Base-by-base conservation (phyloP, 192 early-diverging fungal species). In the Coemansia sp. region DNA sequence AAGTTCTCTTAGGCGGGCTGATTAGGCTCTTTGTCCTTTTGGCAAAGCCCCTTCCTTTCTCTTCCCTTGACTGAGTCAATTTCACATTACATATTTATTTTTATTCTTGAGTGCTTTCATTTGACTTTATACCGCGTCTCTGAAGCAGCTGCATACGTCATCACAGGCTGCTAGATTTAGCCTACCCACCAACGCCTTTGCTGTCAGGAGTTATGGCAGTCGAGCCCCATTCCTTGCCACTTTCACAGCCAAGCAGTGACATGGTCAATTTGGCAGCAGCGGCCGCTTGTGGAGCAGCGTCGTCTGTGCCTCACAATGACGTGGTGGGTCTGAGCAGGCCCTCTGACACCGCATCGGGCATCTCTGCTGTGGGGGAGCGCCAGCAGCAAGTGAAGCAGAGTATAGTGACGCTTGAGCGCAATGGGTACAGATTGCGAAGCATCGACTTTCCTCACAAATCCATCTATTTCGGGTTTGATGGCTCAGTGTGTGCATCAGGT, bases 361-460 rank as follows among this genome's bases (percentile, higher is more conserved):
- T 9, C 40, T 28, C 50, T 21, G 6, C 18, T 31, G 46, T 18
- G 11, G 42, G 40, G 35, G 14, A 36, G 37, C 20, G 18, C 18
- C 31, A 20, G 5, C 50, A 37, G 53, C 60, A 78, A 63, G 48
- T 78, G n/a, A 39, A 36, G 36, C 46, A 50, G 11, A 73, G 79
- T 55, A 51, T 31, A 2, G 45, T 82, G 20, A 67, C 63, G 5
- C n/a, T 76, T 14, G 13, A 60, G 35, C 59, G 68, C 4, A 36
- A 39, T 5, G 79, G 79, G 3, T 82, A 82, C 46, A 59, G 23
- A 10, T 34, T 82, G 16, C 79, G 59, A 28, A 82, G 79, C 60
- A 43, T 67, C 51, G 67, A 82, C 53, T 35, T 38, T 36, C 65
- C 74, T 16, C 34, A 38, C 38, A 64, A 21, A 38, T 21, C 56